phyloP scores from a whole-genome alignment of 441 rosid species.

The Gossypium aridum region DNA sequence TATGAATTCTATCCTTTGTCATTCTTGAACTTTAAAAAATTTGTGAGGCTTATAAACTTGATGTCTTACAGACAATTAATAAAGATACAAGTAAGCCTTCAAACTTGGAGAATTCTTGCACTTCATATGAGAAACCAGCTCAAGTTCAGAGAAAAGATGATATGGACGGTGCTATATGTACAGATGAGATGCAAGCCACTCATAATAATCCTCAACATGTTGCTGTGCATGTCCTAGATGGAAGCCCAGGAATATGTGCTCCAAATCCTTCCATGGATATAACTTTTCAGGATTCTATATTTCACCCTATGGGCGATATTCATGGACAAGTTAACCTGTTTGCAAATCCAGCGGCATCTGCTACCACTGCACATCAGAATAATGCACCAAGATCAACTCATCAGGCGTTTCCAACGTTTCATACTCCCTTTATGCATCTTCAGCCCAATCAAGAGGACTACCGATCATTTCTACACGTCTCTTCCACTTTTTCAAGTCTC shows the following conservation, averaged over 20 bases:
- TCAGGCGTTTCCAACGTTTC: constrained; percentile 52
- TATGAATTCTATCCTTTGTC: constrained; percentile 24
- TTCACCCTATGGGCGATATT: constrained; percentile 46
- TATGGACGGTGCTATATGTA: constrained; percentile 22
- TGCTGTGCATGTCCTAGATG: constrained; percentile 57
- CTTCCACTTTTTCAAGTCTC: constrained; percentile 83
- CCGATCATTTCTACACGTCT: constrained; percentile 58
- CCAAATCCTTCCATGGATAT: constrained; percentile 39
- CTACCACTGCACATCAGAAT: constrained; percentile 39
- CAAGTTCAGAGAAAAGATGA: constrained; percentile 30
- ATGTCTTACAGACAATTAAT: constrained; percentile 37
- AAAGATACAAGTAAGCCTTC: constrained; percentile 42
- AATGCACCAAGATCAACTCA: constrained; percentile 34
- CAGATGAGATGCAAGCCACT: constrained; percentile 38
- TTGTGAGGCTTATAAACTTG: constrained; percentile 30
- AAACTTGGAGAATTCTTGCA: constrained; percentile 31
- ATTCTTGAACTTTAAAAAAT: constrained; percentile 26
- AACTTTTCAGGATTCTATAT: constrained; percentile 44
- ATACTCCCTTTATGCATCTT: constrained; percentile 38
- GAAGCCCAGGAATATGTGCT: constrained; percentile 38
- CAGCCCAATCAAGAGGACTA: constrained; percentile 59
- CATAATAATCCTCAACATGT: constrained; percentile 69
- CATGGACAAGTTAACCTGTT: constrained; percentile 34
- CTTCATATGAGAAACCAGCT: constrained; percentile 26
- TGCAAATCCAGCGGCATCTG: constrained; percentile 54